Percentiles rank a stretch among this genome's conserved stretches.
Conservation (phyloP, 1,284 basidiomycete genomes). For the Mycena citricolor region DNA sequence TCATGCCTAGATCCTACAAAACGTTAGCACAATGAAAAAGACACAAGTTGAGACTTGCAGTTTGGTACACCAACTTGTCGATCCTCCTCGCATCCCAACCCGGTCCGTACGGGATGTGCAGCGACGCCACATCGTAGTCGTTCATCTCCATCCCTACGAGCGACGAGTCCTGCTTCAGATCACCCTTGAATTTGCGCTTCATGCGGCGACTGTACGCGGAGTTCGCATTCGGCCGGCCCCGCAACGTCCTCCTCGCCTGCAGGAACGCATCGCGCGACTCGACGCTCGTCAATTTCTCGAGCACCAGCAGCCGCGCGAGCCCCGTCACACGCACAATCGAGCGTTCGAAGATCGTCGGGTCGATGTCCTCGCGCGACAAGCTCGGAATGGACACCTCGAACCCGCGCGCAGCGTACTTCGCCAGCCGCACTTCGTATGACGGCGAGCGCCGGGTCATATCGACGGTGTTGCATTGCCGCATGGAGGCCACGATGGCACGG, state of each 20-base stretch:
- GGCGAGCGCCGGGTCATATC: slow-evolving; percentile 59
- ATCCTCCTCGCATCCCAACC: slow-evolving; percentile 59
- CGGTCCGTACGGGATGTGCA: slow-evolving; percentile 64
- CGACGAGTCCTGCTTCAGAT: slow-evolving; percentile 46
- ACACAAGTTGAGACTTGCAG: slow-evolving; percentile 31
- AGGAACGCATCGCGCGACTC: slow-evolving; percentile 46
- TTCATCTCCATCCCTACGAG: slow-evolving; percentile 53
- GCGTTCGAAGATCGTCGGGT: slow-evolving; percentile 65
- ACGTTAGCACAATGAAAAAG: slow-evolving; percentile 25
- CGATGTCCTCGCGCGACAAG: slow-evolving; percentile 47
- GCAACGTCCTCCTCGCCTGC: slow-evolving; percentile 43
- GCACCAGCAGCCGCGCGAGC: slow-evolving; percentile 55
- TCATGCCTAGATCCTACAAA: slow-evolving; percentile 51
- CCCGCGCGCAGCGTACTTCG: slow-evolving; percentile 52
- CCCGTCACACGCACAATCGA: slow-evolving; percentile 53
- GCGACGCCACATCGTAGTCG: slow-evolving; percentile 54
- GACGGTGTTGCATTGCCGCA: slow-evolving; percentile 60
- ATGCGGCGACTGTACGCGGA: slow-evolving; percentile 30
- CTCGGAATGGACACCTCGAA: slow-evolving; percentile 57
- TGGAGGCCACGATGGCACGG: slow-evolving; percentile 53
- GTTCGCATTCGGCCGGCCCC: slow-evolving; percentile 43
- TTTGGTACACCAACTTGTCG: slow-evolving; percentile 58
- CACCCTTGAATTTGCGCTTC: slow-evolving; percentile 46
- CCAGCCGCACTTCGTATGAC: slow-evolving; percentile 60
- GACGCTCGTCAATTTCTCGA: slow-evolving; percentile 50